Evolutionary conservation across 2,329 filamentous ascomycete species (phyloP), one percentile per base, ranked within the genome.

Genomic region (Corinectria fuckeliana): DNA sequence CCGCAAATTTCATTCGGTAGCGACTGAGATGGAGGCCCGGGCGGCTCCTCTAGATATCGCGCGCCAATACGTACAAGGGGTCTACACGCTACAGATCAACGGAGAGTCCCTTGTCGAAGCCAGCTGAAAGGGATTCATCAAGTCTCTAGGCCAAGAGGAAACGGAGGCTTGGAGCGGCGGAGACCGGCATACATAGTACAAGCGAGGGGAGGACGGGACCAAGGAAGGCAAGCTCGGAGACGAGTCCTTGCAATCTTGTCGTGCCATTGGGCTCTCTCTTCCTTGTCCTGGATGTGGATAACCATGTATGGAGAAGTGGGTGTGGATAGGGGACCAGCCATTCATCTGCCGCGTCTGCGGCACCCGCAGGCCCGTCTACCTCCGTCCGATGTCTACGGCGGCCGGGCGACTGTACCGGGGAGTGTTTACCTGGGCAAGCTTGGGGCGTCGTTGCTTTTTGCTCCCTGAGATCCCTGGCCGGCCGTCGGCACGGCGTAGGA

Each of bases 331-430:
- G 50, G 50, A 50, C 52, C 53, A 39, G 49, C 55, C 54, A 59
- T 50, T 64, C 61, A 61, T 57, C 53, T 54, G 56, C 53, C 53
- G 54, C 56, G 50, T 50, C 47, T 47, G 38, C 38, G n/a, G 30
- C 50, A 50, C 50, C 56, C 58, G 42, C 45, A 60, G 48, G 47
- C 30, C 42, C 36, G 52, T 52, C 41, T 51, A 36, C 25, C 41
- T 51, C 36, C 57, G 34, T 34, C 58, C 58, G 56, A 62, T 62
- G 52, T 54, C 50, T 47, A 25, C 50, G 47, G 36, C 34, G 51
- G n/a, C 32, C 32, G 32, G 32, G 32, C 32, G 32, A 9, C 32
- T 36, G 32, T n/a, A 36, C 32, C 32, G n/a, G n/a, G 32, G 32
- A 16, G 5, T 16, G 32, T 36, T 36, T 36, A n/a, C 7, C 32